Evolutionary conservation across 2,329 filamentous ascomycete genomes (phyloP), one percentile per base, ranked within the genome.

Genomic region (Cercospora brassicicola): DNA sequence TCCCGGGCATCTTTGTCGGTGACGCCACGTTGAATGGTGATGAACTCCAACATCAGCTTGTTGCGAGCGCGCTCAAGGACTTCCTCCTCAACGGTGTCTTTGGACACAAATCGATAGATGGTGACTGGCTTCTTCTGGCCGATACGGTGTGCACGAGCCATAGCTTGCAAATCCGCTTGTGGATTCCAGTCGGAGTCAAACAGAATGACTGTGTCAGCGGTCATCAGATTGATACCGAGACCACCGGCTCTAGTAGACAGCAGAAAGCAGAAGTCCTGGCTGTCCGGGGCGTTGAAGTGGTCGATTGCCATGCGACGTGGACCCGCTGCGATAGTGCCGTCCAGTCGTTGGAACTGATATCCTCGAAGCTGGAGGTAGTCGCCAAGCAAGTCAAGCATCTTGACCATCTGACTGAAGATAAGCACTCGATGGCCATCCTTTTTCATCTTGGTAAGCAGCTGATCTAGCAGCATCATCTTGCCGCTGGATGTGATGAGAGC

Each of bases 161-260:
- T 99, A 48, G 95, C 95, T 79, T 99, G 95, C 73, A 99, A 83
- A 83, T 99, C 96, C 6, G 95, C 95, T 79, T 99, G 95, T 18
- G 95, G 96, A 74, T 99, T 99, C 95, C 96, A 99, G 76, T 97
- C 94, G 0, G 95, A 98, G 79, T 99, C 96, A 75, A 98, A 99
- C 55, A 99, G 90, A 74, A 99, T 90, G 72, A 99, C 95, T 0
- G 95, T 99, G 76, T 99, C 96, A 7, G 95, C 95, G 26, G 95
- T 98, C 93, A 98, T 99, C 64, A 99, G 82, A 76, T 99, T 99
- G 84, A 99, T 99, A 70, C 95, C 95, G n/a, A 99, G 85, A 79
- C 95, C 95, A 84, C 95, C 95, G 64, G 95, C 95, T 76, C 95
- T 89, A 1, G 95, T 99, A 2, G 95, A 99, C 0, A 99, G 86